Conservation (phyloP, 2,329 filamentous ascomycete genomes). For the Parasarocladium wereldwijsianum region DNA sequence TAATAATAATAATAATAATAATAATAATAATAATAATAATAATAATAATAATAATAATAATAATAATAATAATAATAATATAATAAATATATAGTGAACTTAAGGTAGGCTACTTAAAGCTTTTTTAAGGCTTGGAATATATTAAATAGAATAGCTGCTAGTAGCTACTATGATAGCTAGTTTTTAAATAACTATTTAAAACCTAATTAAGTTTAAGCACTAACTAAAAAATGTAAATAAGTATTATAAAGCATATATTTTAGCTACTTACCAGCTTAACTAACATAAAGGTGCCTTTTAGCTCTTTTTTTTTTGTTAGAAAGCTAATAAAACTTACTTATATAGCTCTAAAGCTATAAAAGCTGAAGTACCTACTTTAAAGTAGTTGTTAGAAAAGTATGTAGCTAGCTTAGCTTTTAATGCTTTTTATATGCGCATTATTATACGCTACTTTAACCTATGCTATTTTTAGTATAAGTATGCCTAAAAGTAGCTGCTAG, state of each 20-base stretch:
- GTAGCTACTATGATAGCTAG: not conserved
- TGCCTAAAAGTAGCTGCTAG: not conserved
- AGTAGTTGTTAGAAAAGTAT: not conserved
- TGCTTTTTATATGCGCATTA: not conserved
- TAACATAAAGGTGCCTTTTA: too few relatives aligned
- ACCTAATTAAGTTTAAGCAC: not conserved
- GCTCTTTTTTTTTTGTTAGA: too few relatives aligned
- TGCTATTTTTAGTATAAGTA: not conserved
- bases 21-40: too few relatives aligned
- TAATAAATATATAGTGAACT: not conserved
- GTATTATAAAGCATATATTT: not conserved
- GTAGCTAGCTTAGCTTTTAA: not conserved
- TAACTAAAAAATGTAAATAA: not conserved
- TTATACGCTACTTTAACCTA: not conserved
- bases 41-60: not conserved
- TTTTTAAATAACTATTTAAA: not conserved
- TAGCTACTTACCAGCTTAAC: not conserved
- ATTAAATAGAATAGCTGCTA: not conserved
- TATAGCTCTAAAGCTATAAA: not conserved
- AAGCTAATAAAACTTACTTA: too few relatives aligned
- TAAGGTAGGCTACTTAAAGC: not conserved
- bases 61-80: not conserved
- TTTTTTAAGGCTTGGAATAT: not conserved
- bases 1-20: too few relatives aligned
- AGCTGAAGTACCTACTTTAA: not conserved